Evolutionary conservation across 352 stramenopile species (phyloP).

Genomic region (Phytophthora quininea): DNA sequence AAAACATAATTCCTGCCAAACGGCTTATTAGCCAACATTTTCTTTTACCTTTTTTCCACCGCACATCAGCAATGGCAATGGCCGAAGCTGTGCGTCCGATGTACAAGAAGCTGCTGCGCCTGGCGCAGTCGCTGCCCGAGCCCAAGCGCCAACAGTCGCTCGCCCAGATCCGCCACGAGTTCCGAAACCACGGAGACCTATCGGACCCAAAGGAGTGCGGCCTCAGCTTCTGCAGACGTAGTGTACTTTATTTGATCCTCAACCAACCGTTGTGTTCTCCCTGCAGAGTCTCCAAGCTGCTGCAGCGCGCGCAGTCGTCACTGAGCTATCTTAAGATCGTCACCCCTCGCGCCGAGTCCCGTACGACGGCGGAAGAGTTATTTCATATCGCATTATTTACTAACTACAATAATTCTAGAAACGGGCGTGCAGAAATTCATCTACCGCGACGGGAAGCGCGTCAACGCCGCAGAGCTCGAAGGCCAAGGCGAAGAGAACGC

Average conservation of each 20-base stretch:
- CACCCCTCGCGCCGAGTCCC: constrained; percentile 52
- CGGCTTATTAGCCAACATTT: neutral
- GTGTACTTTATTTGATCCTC: neutral
- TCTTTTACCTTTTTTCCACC: neutral
- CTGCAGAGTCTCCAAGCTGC: constrained; percentile 61
- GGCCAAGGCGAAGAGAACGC: constrained; percentile 60
- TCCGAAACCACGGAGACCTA: constrained; percentile 63
- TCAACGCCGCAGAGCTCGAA: constrained; percentile 51
- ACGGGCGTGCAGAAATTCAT: constrained; percentile 80
- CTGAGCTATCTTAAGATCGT: constrained; percentile 89
- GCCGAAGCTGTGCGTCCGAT: constrained; percentile 52
- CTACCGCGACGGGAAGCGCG: constrained; percentile 81
- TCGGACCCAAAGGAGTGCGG: constrained; percentile 68
- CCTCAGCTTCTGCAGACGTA: constrained; percentile 19
- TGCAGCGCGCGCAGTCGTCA: constrained; percentile 83
- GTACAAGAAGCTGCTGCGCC: constrained; percentile 86
- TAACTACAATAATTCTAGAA: constrained; percentile 30
- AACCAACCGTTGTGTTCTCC: neutral
- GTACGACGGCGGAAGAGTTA: constrained; percentile 40
- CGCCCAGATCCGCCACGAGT: constrained; percentile 80
- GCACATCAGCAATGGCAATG: constrained; percentile 21
- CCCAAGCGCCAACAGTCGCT: constrained; percentile 67
- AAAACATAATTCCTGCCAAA: neutral
- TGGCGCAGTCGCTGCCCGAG: constrained; percentile 78
- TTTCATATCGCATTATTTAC: neutral